A percentile compares a stretch with the other conserved stretches of the same genome.
Evolutionary conservation across 805 yeast genomes (phyloP).

Genomic region (Cyberlindnera sargentensis): DNA sequence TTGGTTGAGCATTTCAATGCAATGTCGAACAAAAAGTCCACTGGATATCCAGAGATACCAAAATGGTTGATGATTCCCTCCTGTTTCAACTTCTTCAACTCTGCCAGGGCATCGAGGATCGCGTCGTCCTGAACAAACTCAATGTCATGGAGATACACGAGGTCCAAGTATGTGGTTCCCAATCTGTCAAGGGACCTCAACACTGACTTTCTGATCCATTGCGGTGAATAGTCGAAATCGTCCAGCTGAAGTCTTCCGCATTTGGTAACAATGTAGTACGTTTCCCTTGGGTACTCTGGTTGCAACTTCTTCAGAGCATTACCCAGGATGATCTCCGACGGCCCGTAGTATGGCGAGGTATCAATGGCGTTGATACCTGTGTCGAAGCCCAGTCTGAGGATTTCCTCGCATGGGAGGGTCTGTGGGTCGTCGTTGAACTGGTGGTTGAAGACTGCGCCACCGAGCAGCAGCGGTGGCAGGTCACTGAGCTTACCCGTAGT

Average conservation of each 20-base stretch:
- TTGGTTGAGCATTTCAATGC: slow-evolving; percentile 32
- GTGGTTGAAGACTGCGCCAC: slow-evolving; percentile 84
- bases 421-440: slow-evolving; percentile 72
- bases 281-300: slow-evolving; percentile 44
- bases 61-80: slow-evolving; percentile 58
- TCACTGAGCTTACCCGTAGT: slow-evolving; percentile 22
- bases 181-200: slow-evolving; percentile 60
- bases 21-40: slow-evolving; percentile 53
- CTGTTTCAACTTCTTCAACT: slow-evolving; percentile 50
- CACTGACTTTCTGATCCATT: slow-evolving; percentile 55
- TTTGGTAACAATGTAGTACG: slow-evolving; percentile 71
- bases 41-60: slow-evolving; percentile 87
- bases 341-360: slow-evolving; percentile 92
- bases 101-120: slow-evolving; percentile 55
- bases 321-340: slow-evolving; percentile 74
- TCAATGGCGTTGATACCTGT: slow-evolving; percentile 74
- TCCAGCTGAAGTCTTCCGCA: slow-evolving; percentile 69
- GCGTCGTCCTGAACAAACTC: slow-evolving; percentile 62
- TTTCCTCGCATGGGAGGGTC: slow-evolving; percentile 46
- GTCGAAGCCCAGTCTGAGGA: slow-evolving; percentile 53
- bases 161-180: slow-evolving; percentile 62
- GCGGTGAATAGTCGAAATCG: slow-evolving; percentile 69
- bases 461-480: slow-evolving; percentile 59
- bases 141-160: slow-evolving; percentile 83
- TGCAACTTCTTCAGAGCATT: slow-evolving; percentile 41